Conservation (phyloP, 208 protist species). For the Acanthamoeba quina region DNA sequence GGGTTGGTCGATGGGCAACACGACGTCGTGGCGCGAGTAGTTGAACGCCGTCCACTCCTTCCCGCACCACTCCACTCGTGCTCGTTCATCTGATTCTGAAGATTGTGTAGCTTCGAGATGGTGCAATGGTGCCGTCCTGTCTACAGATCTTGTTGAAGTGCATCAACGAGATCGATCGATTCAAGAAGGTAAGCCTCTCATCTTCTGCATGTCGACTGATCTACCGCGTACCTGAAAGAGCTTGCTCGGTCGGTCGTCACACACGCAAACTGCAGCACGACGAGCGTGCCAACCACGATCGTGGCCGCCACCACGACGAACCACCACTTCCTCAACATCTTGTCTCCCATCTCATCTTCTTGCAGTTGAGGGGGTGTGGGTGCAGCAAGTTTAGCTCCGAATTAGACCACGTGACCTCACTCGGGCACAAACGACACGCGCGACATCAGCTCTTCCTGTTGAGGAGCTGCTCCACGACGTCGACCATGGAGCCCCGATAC, state of each 20-base stretch:
- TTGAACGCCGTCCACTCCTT: background rate
- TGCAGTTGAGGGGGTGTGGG: no score
- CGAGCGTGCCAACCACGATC: background rate
- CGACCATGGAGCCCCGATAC: slow-evolving; percentile 37
- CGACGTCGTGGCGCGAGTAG: slow-evolving; percentile 43
- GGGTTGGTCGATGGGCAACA: slow-evolving; percentile 48
- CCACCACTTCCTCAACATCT: background rate
- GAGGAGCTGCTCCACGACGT: slow-evolving; percentile 49
- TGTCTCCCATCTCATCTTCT: background rate
- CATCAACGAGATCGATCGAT: no score
- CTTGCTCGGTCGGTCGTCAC: background rate
- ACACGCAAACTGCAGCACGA: background rate
- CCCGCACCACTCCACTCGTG: background rate
- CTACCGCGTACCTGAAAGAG: no score
- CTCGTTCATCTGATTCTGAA: background rate
- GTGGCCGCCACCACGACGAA: background rate
- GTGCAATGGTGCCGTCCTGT: background rate
- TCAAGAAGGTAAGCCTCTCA: no score
- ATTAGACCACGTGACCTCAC: background rate
- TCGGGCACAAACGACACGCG: background rate
- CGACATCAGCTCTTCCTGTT: background rate
- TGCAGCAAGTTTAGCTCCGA: background rate
- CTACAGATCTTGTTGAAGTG: no score
- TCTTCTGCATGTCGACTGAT: no score
- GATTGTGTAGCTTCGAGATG: background rate